Percentiles rank a stretch among this genome's conserved stretches.
phyloP scores from a whole-genome alignment of 2,329 filamentous ascomycete species.

The Drechmeria coniospora region DNA sequence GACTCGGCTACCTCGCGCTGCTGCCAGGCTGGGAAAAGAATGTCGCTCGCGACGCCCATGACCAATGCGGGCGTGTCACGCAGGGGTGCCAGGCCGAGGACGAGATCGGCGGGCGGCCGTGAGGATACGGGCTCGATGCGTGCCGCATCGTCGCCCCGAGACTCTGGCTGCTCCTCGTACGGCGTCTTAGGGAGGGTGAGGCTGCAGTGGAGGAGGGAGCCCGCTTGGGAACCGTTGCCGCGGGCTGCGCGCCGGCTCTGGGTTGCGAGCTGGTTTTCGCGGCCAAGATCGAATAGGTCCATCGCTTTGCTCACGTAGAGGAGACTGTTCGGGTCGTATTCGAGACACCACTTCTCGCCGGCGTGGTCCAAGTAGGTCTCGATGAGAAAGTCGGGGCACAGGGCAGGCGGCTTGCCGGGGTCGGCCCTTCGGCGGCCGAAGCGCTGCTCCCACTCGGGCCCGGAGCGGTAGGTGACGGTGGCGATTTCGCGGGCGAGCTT shows the following conservation, averaged over 20 bases:
- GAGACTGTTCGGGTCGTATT: constrained; percentile 90
- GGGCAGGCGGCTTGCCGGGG: constrained; percentile 66
- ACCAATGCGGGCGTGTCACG: constrained; percentile 71
- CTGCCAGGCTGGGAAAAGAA: constrained; percentile 95
- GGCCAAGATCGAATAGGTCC: constrained; percentile 90
- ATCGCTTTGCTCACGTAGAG: constrained; percentile 97
- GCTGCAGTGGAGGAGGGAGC: constrained; percentile 44
- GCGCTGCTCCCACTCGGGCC: constrained; percentile 92
- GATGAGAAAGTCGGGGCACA: constrained; percentile 96
- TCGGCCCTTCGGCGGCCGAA: constrained; percentile 84
- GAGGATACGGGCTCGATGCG: constrained; percentile 16
- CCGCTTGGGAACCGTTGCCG: constrained; percentile 39
- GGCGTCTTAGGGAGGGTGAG: constrained; percentile 70
- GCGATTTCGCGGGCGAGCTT: constrained; percentile 95
- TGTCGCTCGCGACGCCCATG: constrained; percentile 89
- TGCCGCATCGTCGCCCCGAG: constrained; percentile 18
- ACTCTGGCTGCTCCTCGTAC: constrained; percentile 65
- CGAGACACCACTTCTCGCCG: constrained; percentile 93
- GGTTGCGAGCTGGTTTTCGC: constrained; percentile 50
- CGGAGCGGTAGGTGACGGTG: constrained; percentile 91
- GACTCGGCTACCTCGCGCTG: constrained; percentile 86
- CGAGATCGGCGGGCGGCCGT: constrained; percentile 61
- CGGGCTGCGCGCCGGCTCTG: constrained; percentile 46
- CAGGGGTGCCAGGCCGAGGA: constrained; percentile 56
- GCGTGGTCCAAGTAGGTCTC: constrained; percentile 97